Evolutionary conservation across 1,284 basidiomycete genomes (phyloP).

Genomic region (Papiliotrema terrestris): DNA sequence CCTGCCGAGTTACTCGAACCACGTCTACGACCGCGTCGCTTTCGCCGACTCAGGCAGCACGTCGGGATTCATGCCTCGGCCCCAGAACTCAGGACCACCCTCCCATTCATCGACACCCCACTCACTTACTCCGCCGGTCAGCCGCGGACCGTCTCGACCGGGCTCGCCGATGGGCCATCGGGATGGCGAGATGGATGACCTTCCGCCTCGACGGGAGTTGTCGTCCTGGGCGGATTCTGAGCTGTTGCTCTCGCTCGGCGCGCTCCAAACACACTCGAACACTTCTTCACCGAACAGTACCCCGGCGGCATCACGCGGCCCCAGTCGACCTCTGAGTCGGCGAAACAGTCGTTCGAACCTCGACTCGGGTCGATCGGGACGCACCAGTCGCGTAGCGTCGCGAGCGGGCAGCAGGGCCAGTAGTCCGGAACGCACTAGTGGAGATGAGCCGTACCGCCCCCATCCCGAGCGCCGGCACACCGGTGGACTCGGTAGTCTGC

Average conservation of each 20-base stretch:
- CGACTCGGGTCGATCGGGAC: slow-evolving; percentile 38
- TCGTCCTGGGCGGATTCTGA: slow-evolving; percentile 75
- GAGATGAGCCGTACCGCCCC: background rate
- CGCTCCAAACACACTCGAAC: slow-evolving; percentile 29
- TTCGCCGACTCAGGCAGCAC: slow-evolving; percentile 60
- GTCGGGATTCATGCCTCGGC: slow-evolving; percentile 26
- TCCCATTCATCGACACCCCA: slow-evolving; percentile 19
- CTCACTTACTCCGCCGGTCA: slow-evolving; percentile 31
- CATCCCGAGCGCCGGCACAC: background rate
- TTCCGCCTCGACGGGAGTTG: slow-evolving; percentile 54
- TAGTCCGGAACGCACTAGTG: slow-evolving; percentile 38
- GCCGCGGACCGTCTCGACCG: slow-evolving; percentile 44
- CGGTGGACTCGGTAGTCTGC: slow-evolving; percentile 8
- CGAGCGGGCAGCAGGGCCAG: slow-evolving; percentile 52
- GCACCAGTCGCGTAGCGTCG: slow-evolving; percentile 47
- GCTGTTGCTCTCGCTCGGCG: slow-evolving; percentile 64
- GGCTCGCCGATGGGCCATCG: slow-evolving; percentile 29
- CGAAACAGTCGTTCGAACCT: slow-evolving; percentile 30
- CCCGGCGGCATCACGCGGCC: slow-evolving; percentile 40
- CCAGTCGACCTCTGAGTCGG: slow-evolving; percentile 41
- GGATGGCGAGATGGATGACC: slow-evolving; percentile 18
- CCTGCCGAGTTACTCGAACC: slow-evolving; percentile 78
- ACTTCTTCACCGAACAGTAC: slow-evolving; percentile 37
- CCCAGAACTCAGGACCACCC: slow-evolving; percentile 15
- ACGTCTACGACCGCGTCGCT: slow-evolving; percentile 84